Evolutionary conservation across 1,284 basidiomycete species (phyloP).

Genomic region (Cutaneotrichosporon sp.): DNA sequence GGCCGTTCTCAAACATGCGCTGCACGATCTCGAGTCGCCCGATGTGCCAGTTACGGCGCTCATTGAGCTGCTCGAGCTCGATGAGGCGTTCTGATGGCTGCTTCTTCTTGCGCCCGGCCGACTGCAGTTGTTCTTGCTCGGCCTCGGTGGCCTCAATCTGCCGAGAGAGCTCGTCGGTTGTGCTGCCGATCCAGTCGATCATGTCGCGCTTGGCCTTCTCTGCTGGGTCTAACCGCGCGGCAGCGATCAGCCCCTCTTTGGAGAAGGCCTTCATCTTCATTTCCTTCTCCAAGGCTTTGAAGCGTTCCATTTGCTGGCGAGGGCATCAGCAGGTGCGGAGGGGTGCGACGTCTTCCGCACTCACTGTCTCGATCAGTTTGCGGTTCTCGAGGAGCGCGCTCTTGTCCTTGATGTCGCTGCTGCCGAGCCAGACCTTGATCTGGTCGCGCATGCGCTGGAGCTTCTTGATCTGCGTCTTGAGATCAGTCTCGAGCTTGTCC

Average conservation of each 20-base stretch:
- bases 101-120: conserved; percentile 71
- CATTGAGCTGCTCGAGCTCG: conserved; percentile 86
- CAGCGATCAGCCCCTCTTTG: conserved; percentile 95
- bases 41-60: conserved; percentile 95
- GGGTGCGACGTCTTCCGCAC: conserved; percentile 46
- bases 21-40: conserved; percentile 89
- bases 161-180: conserved; percentile 88
- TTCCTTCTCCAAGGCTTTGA: conserved; percentile 99
- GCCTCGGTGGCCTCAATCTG: conserved; percentile 95
- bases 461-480: conserved; percentile 99
- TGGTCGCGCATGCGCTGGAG: conserved; percentile 96
- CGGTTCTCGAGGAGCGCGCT: conserved; percentile 87
- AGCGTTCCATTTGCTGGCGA: conserved; percentile 99
- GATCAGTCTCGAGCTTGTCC: conserved; percentile 91
- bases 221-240: conserved; percentile 91
- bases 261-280: conserved; percentile 99
- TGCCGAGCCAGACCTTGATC: conserved; percentile 98
- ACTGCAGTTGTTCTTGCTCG: conserved; percentile 77
- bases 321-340: conserved; percentile 6
- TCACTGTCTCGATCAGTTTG: conserved; percentile 93
- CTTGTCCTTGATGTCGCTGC: conserved; percentile 99
- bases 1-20: conserved; percentile 91
- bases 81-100: conserved; percentile 68
- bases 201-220: conserved; percentile 95
- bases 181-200: conserved; percentile 78